phyloP scores from a whole-genome alignment of 2,329 filamentous ascomycete genomes.

The Pseudogymnoascus sp. region DNA sequence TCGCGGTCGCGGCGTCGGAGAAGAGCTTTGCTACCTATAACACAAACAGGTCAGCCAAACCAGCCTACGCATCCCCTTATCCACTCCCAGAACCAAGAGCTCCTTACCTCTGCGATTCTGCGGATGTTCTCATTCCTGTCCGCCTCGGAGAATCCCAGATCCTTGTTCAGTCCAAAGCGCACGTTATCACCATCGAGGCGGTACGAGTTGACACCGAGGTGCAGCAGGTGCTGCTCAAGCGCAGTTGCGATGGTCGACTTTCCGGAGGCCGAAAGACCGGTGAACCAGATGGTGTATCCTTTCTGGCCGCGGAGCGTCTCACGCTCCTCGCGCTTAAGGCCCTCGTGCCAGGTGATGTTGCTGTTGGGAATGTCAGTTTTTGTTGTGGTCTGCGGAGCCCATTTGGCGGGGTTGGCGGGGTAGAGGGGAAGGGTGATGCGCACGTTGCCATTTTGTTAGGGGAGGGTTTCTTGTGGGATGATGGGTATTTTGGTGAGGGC shows the following conservation, averaged over 20 bases:
- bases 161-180: slow-evolving; percentile 95
- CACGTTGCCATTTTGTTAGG: slow-evolving; percentile 24
- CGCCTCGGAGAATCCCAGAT: slow-evolving; percentile 86
- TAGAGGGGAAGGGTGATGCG: slow-evolving; percentile 22
- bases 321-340: slow-evolving; percentile 71
- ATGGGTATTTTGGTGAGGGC: background rate
- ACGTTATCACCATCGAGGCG: slow-evolving; percentile 97
- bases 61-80: background rate
- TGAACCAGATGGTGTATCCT: slow-evolving; percentile 96
- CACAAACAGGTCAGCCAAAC: background rate
- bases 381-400: slow-evolving; percentile 5
- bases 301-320: slow-evolving; percentile 69
- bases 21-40: slow-evolving; percentile 83
- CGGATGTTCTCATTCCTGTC: slow-evolving; percentile 98
- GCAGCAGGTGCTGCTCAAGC: slow-evolving; percentile 92
- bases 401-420: slow-evolving; percentile 17
- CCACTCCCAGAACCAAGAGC: background rate
- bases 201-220: slow-evolving; percentile 76
- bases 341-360: slow-evolving; percentile 83
- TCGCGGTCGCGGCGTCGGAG: slow-evolving; percentile 78
- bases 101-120: slow-evolving; percentile 70
- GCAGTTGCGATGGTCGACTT: slow-evolving; percentile 97
- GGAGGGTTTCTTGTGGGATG: background rate
- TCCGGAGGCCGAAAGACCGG: slow-evolving; percentile 88
- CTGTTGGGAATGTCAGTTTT: slow-evolving; percentile 38